Percentiles rank a stretch among this genome's conserved stretches.
Evolutionary conservation across 2,329 filamentous ascomycete genomes (phyloP).

Genomic region (Parafenestella ontariensis): DNA sequence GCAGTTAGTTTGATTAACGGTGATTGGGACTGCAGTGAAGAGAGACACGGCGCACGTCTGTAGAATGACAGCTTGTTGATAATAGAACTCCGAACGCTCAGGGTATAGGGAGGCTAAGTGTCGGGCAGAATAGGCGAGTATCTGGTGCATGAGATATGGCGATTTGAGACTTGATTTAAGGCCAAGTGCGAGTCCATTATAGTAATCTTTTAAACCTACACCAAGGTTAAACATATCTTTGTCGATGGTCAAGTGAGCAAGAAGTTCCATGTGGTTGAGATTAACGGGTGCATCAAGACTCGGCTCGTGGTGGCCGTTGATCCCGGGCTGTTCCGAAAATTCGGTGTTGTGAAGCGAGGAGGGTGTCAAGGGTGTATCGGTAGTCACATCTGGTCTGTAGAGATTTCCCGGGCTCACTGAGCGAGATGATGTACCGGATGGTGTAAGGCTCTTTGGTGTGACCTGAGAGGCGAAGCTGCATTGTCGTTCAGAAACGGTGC

Average conservation of each 20-base stretch:
- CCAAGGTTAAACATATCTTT: conserved; percentile 34
- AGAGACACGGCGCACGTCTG: conserved; percentile 42
- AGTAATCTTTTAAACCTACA: conserved; percentile 19
- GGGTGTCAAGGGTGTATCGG: background rate
- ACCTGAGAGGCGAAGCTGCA: conserved; percentile 18
- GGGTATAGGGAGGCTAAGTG: conserved; percentile 42
- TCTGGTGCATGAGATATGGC: conserved; percentile 48
- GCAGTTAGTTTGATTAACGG: conserved; percentile 39
- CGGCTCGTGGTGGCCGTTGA: background rate
- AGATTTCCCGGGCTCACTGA: background rate
- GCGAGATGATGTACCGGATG: background rate
- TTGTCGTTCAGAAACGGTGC: conserved; percentile 17
- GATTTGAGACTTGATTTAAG: conserved; percentile 30
- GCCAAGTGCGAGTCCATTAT: conserved; percentile 20
- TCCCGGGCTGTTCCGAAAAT: background rate
- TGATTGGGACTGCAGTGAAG: conserved; percentile 24
- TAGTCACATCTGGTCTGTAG: background rate
- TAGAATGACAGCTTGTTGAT: conserved; percentile 31
- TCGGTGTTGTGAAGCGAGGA: background rate
- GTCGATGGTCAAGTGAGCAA: conserved; percentile 38
- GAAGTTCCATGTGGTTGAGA: conserved; percentile 46
- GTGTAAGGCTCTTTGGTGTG: background rate
- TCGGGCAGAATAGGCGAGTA: conserved; percentile 49
- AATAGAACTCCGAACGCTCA: conserved; percentile 19
- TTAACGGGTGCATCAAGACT: conserved; percentile 33